Conservation (phyloP, 495 filamentous ascomycete genomes). For the Ascobolus immersus region DNA sequence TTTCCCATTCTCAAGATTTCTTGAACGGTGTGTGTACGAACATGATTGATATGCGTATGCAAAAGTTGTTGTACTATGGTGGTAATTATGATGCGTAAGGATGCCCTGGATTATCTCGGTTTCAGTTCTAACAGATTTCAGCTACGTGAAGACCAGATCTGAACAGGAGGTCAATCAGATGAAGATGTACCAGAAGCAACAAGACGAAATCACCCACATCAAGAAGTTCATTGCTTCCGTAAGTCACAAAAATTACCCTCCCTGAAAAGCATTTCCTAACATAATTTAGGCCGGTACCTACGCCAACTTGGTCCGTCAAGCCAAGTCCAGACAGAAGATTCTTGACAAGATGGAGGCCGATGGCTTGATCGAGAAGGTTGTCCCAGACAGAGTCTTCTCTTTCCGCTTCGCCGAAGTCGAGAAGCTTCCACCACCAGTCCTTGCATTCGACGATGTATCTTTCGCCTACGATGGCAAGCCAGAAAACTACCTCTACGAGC, state of each 20-base stretch:
- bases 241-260: neutral
- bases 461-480: slow-evolving; percentile 87
- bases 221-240: slow-evolving; percentile 99
- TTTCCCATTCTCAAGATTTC: slow-evolving; percentile 97
- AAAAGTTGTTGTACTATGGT: slow-evolving; percentile 88
- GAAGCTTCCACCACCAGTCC: slow-evolving; percentile 85
- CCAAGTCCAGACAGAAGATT: slow-evolving; percentile 98
- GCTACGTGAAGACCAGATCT: slow-evolving; percentile 70
- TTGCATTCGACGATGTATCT: slow-evolving; percentile 88
- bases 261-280: slow-evolving; percentile 1
- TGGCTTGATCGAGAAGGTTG: slow-evolving; percentile 82
- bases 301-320: slow-evolving; percentile 94
- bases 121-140: slow-evolving; percentile 1
- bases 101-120: slow-evolving; percentile 1
- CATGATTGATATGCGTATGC: slow-evolving; percentile 94
- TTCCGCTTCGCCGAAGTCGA: slow-evolving; percentile 98
- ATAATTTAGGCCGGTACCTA: slow-evolving; percentile 53
- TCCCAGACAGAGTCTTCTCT: slow-evolving; percentile 69
- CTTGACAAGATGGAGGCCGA: slow-evolving; percentile 99
- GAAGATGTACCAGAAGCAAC: slow-evolving; percentile 97
- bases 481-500: slow-evolving; percentile 79
- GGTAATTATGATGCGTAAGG: slow-evolving; percentile 82
- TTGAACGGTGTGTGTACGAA: slow-evolving; percentile 94
- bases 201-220: slow-evolving; percentile 97
- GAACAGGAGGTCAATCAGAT: slow-evolving; percentile 95